Percentiles rank a stretch among this genome's conserved stretches.
phyloP scores from a whole-genome alignment of 306 rosid genomes.

The Rosa lucieae region DNA sequence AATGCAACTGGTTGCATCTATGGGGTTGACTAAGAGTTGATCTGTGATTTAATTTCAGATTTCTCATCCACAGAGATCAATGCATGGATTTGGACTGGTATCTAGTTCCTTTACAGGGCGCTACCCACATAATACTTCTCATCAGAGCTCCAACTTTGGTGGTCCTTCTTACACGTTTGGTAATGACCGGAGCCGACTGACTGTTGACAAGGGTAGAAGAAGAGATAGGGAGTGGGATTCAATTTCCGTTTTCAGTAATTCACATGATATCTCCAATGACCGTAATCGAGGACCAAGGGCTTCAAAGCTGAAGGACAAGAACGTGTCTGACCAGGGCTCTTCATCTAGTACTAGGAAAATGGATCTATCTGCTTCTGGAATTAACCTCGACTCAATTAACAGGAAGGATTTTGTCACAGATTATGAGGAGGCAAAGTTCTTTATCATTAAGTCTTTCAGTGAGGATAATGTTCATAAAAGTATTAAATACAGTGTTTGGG shows the following conservation, averaged over 20 bases:
- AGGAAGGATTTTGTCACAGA: slow-evolving; percentile 44
- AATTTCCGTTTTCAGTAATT: slow-evolving; percentile 31
- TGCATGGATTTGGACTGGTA: slow-evolving; percentile 45
- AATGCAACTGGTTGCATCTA: not conserved
- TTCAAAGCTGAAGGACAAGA: slow-evolving; percentile 47
- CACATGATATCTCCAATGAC: slow-evolving; percentile 43
- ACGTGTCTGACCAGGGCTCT: slow-evolving; percentile 37
- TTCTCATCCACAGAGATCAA: slow-evolving; percentile 45
- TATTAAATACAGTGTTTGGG: slow-evolving; percentile 59
- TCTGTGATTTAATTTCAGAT: slow-evolving; percentile 32
- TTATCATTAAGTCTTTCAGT: slow-evolving; percentile 57
- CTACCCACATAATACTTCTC: slow-evolving; percentile 39
- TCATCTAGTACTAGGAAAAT: slow-evolving; percentile 30
- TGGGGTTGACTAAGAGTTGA: slow-evolving; percentile 5
- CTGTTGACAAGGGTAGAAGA: slow-evolving; percentile 50
- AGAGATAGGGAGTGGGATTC: slow-evolving; percentile 52
- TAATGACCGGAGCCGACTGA: slow-evolving; percentile 36
- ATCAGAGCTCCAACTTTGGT: slow-evolving; percentile 46
- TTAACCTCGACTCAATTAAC: slow-evolving; percentile 42
- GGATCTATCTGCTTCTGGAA: slow-evolving; percentile 33
- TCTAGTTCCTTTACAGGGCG: slow-evolving; percentile 36
- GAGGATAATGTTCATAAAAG: slow-evolving; percentile 66
- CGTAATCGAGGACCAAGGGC: slow-evolving; percentile 64
- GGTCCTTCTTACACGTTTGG: slow-evolving; percentile 42
- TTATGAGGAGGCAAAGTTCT: slow-evolving; percentile 55